phyloP scores from a whole-genome alignment of 495 filamentous ascomycete genomes.

The Trichoderma gamsii region DNA sequence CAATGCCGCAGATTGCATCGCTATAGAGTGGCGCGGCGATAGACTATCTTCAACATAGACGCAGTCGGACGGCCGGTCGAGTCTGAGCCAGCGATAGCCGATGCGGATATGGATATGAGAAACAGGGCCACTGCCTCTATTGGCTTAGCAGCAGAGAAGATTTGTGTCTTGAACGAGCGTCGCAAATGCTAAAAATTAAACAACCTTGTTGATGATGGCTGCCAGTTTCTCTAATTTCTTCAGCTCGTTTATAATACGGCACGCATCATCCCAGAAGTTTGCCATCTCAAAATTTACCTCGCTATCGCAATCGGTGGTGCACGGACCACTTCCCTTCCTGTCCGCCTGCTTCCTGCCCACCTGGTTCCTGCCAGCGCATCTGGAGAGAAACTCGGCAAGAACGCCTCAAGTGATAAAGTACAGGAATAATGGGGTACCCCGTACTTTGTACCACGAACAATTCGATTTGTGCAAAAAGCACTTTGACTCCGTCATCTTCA shows the following conservation, averaged over 20 bases:
- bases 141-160: background rate
- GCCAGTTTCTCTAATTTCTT: background rate
- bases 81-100: background rate
- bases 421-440: background rate
- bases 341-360: background rate
- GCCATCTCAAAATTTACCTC: background rate
- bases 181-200: background rate
- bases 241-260: too few relatives aligned
- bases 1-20: constrained; percentile 12
- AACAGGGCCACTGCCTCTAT: background rate
- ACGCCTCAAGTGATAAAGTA: background rate
- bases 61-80: background rate
- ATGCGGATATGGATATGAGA: background rate
- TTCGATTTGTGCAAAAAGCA: background rate
- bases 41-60: background rate
- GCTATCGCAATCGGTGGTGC: constrained; percentile 8
- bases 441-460: background rate
- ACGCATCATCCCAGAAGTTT: background rate
- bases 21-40: background rate
- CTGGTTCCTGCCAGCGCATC: background rate
- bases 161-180: background rate
- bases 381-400: background rate
- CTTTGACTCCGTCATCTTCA: background rate
- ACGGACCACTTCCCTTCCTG: background rate
- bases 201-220: background rate